Percentiles rank a stretch among this genome's conserved stretches.
phyloP scores from a whole-genome alignment of 1,284 basidiomycete species.

The Cutaneotrichosporon cavernicola region DNA sequence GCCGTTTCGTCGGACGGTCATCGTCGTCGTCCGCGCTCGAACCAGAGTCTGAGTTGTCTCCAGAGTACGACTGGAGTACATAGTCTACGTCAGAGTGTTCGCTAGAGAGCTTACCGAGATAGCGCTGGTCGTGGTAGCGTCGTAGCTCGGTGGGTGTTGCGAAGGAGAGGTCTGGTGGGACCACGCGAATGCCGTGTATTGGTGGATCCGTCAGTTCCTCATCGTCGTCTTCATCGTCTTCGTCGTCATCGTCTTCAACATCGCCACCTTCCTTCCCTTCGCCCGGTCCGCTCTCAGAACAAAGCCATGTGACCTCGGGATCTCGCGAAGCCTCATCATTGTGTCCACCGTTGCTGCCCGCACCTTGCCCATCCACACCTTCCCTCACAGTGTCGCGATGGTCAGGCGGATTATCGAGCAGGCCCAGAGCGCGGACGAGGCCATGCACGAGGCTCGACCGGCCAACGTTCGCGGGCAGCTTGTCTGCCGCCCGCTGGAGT shows the following conservation, averaged over 20 bases:
- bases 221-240: slow-evolving; percentile 48
- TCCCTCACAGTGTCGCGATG: background rate
- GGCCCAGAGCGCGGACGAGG: slow-evolving; percentile 62
- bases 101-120: slow-evolving; percentile 42
- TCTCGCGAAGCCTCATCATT: background rate
- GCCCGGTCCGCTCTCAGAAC: background rate
- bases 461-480: slow-evolving; percentile 75
- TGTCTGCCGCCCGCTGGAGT: slow-evolving; percentile 42
- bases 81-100: slow-evolving; percentile 21
- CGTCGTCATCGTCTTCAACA: slow-evolving; percentile 52
- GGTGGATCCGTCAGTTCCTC: background rate
- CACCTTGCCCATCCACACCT: background rate
- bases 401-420: slow-evolving; percentile 52
- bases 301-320: background rate
- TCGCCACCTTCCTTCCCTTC: slow-evolving; percentile 45
- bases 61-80: slow-evolving; percentile 15
- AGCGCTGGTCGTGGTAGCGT: slow-evolving; percentile 53
- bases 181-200: slow-evolving; percentile 15
- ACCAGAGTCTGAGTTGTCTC: background rate
- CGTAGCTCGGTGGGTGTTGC: slow-evolving; percentile 44
- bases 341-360: background rate
- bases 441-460: slow-evolving; percentile 79
- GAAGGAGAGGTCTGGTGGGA: slow-evolving; percentile 32
- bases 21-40: slow-evolving; percentile 2
- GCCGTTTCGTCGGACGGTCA: slow-evolving; percentile 35